These are phyloP conservation scores for Beauveria sp. DNA, from an alignment of 2,329 filamentous ascomycete genomes.

Conservation along the genomic window DNA sequence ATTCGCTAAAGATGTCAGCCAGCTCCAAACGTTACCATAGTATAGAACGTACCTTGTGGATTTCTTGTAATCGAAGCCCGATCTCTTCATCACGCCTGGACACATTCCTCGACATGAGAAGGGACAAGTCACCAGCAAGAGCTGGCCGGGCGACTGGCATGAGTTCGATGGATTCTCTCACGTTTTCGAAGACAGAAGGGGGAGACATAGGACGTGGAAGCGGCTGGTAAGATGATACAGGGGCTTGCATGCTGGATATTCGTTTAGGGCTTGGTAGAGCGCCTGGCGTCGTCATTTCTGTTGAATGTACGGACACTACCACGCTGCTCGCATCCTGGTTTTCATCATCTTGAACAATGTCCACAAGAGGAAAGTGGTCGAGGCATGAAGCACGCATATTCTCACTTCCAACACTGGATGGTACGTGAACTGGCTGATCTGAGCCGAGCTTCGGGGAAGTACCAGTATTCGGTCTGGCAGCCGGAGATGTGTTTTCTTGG, in stretches of 20 bases:
- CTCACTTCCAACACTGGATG: not conserved
- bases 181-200: not conserved
- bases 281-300: not conserved
- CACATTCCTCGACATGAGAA: not conserved
- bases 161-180: not conserved
- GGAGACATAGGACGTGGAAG: not conserved
- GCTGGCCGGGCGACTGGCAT: not conserved
- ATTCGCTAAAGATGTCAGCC: not conserved
- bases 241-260: not conserved
- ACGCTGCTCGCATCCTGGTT: not conserved
- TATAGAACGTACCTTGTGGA: not conserved
- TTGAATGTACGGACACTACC: not conserved
- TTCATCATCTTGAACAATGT: not conserved
- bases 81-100: not conserved
- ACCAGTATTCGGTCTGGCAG: not conserved
- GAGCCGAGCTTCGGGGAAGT: not conserved
- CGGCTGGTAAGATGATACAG: not conserved
- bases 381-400: not conserved
- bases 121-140: not conserved
- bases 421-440: not conserved
- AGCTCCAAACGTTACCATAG: no score
- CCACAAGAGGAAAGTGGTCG: not conserved
- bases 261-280: not conserved
- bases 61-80: not conserved
- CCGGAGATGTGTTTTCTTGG: no score